These are phyloP conservation scores for Brasenia schreberi DNA, from an alignment of 164 flowering plant genomes.

Conservation along the genomic window DNA sequence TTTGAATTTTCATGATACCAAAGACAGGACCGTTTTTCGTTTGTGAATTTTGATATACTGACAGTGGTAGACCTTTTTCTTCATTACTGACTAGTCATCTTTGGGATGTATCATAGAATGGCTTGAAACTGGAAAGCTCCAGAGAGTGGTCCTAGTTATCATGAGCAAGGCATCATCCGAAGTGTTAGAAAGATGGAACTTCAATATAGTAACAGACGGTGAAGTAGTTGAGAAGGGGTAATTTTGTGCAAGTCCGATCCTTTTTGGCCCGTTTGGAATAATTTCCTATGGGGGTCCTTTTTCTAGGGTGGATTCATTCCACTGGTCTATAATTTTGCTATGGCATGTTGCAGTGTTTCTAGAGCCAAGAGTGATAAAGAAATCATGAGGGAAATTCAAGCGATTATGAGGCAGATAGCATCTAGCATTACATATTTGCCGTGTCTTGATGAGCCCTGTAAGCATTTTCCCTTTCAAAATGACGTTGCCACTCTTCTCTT, in stretches of 20 bases:
- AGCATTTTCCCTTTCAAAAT: conserved; percentile 3
- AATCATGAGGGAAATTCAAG: conserved; percentile 98
- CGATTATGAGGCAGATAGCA: conserved; percentile 91
- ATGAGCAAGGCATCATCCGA: conserved; percentile 82
- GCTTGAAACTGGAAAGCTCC: conserved; percentile 81
- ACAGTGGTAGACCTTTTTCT: not conserved
- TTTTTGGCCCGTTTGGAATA: not conserved
- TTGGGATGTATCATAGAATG: conserved; percentile 42
- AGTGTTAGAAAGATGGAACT: conserved; percentile 86
- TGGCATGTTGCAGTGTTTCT: conserved; percentile 38
- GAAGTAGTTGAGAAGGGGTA: conserved; percentile 90
- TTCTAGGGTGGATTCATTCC: not conserved
- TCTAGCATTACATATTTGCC: conserved; percentile 93
- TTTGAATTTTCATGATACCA: too few species aligned
- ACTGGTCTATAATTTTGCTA: not conserved
- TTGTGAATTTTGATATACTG: too few species aligned
- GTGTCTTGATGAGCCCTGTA: conserved; percentile 92
- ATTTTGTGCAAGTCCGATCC: not conserved
- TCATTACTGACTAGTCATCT: not conserved
- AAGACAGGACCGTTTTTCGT: not conserved
- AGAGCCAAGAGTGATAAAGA: conserved; percentile 97
- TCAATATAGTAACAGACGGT: conserved; percentile 78
- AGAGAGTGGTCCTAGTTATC: conserved; percentile 83
- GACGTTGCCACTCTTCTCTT: not conserved
- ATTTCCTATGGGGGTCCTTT: not conserved